Evolutionary conservation across 1,284 basidiomycete species (phyloP).

Genomic region (Agaricales sp.): DNA sequence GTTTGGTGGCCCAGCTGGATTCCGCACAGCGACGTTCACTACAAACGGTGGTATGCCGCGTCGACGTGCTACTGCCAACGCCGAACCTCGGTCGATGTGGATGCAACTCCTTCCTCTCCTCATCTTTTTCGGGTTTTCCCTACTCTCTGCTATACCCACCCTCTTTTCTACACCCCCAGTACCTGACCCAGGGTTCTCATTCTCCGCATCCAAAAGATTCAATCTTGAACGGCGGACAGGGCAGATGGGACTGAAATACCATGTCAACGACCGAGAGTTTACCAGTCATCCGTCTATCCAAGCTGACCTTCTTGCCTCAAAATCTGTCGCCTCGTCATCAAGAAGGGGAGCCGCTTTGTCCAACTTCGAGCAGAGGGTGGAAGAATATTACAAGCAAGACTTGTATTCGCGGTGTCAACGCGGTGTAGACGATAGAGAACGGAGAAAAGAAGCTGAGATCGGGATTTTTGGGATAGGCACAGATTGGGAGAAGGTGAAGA

Average conservation of each 20-base stretch:
- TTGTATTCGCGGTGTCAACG: conserved; percentile 64
- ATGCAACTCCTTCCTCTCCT: conserved; percentile 84
- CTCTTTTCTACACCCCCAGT: conserved; percentile 56
- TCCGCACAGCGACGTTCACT: conserved; percentile 50
- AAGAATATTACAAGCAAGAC: conserved; percentile 60
- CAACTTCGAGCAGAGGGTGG: conserved; percentile 62
- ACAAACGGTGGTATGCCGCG: conserved; percentile 25
- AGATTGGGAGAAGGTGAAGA: conserved; percentile 76
- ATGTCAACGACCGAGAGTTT: conserved; percentile 78
- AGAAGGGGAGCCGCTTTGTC: conserved; percentile 29
- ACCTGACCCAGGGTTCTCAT: conserved; percentile 79
- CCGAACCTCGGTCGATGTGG: conserved; percentile 57
- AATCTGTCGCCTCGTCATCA: conserved; percentile 13
- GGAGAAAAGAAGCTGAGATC: conserved; percentile 62
- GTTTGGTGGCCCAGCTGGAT: conserved; percentile 53
- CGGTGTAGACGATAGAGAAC: conserved; percentile 51
- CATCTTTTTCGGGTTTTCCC: conserved; percentile 74
- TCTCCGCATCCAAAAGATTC: conserved; percentile 48
- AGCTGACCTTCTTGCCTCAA: neutral
- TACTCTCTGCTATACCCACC: conserved; percentile 77
- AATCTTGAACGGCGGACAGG: conserved; percentile 59
- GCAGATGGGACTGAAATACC: conserved; percentile 71
- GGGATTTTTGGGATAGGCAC: conserved; percentile 86
- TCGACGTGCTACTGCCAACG: conserved; percentile 22
- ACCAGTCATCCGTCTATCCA: conserved; percentile 60